Evolutionary conservation across 192 early-diverging fungal species (phyloP).

Genomic region (Glomus cerebriforme): DNA sequence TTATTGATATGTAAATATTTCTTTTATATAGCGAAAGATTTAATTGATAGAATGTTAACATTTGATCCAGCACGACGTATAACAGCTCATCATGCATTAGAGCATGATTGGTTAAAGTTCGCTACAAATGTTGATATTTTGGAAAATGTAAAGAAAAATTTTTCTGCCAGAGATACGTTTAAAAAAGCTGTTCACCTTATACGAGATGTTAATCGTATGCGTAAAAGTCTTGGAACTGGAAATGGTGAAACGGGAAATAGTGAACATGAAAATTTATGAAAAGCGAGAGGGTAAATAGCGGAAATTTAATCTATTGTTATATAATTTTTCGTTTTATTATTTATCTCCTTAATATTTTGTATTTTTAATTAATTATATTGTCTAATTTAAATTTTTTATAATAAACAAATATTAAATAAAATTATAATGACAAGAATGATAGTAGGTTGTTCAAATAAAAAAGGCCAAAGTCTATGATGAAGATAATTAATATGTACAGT

Average conservation of each 20-base stretch:
- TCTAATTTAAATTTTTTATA: no score
- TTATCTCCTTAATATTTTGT: no score
- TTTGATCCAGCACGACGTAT: conserved; percentile 72
- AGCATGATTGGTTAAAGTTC: conserved; percentile 75
- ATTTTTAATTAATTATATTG: no score
- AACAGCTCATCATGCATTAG: conserved; percentile 81
- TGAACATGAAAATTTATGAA: not conserved
- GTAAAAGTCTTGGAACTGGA: not conserved
- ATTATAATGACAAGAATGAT: no score
- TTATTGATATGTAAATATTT: not conserved
- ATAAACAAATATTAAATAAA: no score
- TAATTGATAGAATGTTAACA: conserved; percentile 67
- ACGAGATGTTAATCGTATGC: conserved; percentile 5
- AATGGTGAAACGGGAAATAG: not conserved
- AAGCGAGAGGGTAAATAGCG: no score
- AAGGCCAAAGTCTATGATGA: not conserved
- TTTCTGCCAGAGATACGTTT: conserved; percentile 13
- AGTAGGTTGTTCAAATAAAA: no score
- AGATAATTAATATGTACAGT: not conserved
- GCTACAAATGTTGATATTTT: conserved; percentile 24
- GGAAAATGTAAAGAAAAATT: conserved; percentile 15
- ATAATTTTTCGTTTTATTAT: no score
- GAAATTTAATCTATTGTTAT: no score
- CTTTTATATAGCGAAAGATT: conserved; percentile 60
- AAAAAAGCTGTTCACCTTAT: conserved; percentile 10